Evolutionary conservation across 345 rosid species (phyloP).

Genomic region (Geranium rotundifolium): DNA sequence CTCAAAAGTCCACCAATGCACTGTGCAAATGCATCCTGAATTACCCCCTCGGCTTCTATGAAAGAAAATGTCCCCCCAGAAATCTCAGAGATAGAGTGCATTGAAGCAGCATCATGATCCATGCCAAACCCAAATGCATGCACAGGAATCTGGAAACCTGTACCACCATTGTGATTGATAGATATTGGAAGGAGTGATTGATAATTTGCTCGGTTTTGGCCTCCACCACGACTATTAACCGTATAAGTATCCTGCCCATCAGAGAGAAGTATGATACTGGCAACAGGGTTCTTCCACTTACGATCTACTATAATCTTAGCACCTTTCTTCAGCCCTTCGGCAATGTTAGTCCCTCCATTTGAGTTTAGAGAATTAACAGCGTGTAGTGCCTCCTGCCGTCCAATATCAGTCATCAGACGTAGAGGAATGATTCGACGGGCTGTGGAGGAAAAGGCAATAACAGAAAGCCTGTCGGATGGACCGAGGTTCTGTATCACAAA

Average conservation of each 20-base stretch:
- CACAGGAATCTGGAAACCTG: slow-evolving; percentile 60
- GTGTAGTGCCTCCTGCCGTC: slow-evolving; percentile 68
- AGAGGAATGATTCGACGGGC: slow-evolving; percentile 84
- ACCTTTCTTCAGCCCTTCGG: slow-evolving; percentile 85
- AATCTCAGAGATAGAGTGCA: slow-evolving; percentile 78
- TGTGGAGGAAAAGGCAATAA: slow-evolving; percentile 81
- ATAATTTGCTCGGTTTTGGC: slow-evolving; percentile 24
- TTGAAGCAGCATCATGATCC: slow-evolving; percentile 83
- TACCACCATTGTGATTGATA: slow-evolving; percentile 23
- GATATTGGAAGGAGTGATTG: slow-evolving; percentile 52
- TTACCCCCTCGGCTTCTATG: slow-evolving; percentile 74
- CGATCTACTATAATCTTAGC: slow-evolving; percentile 69
- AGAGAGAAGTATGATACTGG: slow-evolving; percentile 74
- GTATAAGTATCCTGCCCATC: slow-evolving; percentile 94
- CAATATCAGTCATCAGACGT: slow-evolving; percentile 67
- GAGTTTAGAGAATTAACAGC: slow-evolving; percentile 74
- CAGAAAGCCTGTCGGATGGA: slow-evolving; percentile 81
- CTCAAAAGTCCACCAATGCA: slow-evolving; percentile 95
- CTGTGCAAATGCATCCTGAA: slow-evolving; percentile 99
- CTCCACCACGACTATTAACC: slow-evolving; percentile 33
- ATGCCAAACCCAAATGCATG: slow-evolving; percentile 92
- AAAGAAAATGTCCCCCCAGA: slow-evolving; percentile 98
- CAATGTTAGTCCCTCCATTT: slow-evolving; percentile 93
- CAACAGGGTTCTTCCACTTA: slow-evolving; percentile 70
- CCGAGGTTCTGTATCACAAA: slow-evolving; percentile 95